Percentiles rank a stretch among this genome's conserved stretches.
These are phyloP conservation scores for Neurospora sp. DNA, from an alignment of 495 filamentous ascomycete species.

Conservation along the genomic window DNA sequence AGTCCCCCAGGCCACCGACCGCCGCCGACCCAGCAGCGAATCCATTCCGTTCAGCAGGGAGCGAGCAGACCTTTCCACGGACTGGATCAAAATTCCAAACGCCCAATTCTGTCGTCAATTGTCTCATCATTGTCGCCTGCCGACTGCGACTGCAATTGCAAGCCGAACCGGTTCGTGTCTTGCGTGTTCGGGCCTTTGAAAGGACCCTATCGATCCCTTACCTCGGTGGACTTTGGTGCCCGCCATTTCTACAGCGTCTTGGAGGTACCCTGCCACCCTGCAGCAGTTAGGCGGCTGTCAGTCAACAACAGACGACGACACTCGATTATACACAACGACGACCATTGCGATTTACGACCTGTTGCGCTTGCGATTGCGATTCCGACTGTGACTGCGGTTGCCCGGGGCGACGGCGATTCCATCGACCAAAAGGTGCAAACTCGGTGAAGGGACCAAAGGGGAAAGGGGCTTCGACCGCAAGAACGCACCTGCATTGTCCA, in stretches of 20 bases:
- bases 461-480: conserved; percentile 6
- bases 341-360: neutral
- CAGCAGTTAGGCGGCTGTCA: neutral
- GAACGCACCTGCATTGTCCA: conserved; percentile 16
- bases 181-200: neutral
- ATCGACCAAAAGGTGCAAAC: neutral
- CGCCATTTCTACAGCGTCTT: neutral
- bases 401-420: neutral
- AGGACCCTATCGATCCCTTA: neutral
- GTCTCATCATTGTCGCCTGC: neutral
- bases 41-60: neutral
- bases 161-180: neutral
- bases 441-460: neutral
- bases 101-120: neutral
- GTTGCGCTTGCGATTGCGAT: neutral
- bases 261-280: neutral
- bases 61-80: neutral
- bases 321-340: neutral
- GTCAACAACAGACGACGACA: neutral
- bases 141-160: neutral
- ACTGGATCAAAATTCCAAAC: neutral
- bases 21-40: neutral
- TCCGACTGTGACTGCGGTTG: neutral
- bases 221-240: neutral
- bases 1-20: neutral